A percentile compares a stretch with the other conserved stretches of the same genome.
Evolutionary conservation across 73 alveolate species (phyloP).

Genomic region (Breviolum minutum): DNA sequence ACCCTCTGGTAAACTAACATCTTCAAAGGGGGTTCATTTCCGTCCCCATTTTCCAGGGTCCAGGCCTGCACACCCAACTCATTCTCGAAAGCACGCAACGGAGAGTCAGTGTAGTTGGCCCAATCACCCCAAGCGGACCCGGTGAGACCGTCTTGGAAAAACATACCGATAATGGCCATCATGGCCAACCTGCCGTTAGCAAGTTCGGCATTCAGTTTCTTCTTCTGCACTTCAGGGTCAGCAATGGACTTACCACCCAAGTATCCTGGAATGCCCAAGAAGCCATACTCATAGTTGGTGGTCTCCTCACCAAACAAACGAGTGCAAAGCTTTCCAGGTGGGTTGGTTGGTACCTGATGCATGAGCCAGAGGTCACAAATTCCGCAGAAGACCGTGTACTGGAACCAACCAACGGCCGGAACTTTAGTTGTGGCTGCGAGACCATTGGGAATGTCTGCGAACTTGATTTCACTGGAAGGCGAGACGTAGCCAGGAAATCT

Average conservation of each 20-base stretch:
- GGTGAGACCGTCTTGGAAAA: not conserved
- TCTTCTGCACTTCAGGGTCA: not conserved
- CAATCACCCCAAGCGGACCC: slow-evolving; percentile 4
- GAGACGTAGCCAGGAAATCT: slow-evolving; percentile 34
- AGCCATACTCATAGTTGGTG: slow-evolving; percentile 37
- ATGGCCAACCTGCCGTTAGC: slow-evolving; percentile 20
- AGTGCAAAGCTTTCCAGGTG: slow-evolving; percentile 42
- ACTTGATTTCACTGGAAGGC: slow-evolving; percentile 41
- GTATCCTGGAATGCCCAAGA: slow-evolving; percentile 28
- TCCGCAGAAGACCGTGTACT: slow-evolving; percentile 47
- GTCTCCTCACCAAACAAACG: slow-evolving; percentile 34
- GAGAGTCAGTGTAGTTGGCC: slow-evolving; percentile 7
- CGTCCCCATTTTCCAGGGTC: too few relatives aligned
- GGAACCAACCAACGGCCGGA: slow-evolving; percentile 47
- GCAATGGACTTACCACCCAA: slow-evolving; percentile 38
- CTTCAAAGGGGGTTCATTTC: too few relatives aligned
- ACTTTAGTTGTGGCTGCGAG: slow-evolving; percentile 10
- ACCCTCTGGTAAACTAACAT: too few relatives aligned
- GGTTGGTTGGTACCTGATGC: slow-evolving; percentile 54
- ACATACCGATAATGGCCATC: slow-evolving; percentile 22
- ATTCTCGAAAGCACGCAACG: slow-evolving; percentile 36
- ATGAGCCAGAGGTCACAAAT: slow-evolving; percentile 24
- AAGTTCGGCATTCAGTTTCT: not conserved
- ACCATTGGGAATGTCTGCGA: slow-evolving; percentile 38
- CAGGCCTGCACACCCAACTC: slow-evolving; percentile 29